Evolutionary conservation across 2,329 filamentous ascomycete genomes (phyloP), one percentile per base, ranked within the genome.

Genomic region (Aureobasidium pullulans): DNA sequence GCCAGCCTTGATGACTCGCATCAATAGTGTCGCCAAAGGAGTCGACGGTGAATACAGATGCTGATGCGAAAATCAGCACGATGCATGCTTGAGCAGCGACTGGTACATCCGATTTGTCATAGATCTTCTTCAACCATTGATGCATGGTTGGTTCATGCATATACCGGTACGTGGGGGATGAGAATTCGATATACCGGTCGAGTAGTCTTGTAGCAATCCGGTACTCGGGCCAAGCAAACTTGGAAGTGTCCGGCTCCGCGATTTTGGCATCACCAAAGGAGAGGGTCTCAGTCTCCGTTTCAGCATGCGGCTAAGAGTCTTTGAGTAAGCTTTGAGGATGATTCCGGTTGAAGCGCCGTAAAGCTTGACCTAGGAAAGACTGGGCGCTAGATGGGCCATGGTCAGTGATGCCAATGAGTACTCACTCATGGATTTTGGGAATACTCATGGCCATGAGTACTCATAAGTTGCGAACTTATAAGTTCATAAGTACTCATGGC

Each of bases 61-160:
- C 79, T 19, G 81, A 79, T 0, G 81, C 81, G 62, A 84, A 77
- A 1, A 81, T 75, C 66, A 82, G 76, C 37, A 82, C 75, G 1
- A 83, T 67, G 19, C 81, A 64, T 0, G 79, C 79, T 1, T 75
- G 71, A 54, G 73, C 75, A 3, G 74, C 73, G 7, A 72, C 77
- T 76, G 15, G 70, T 67, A 11, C 75, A 75, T 42, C 73, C 67
- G 16, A 71, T 76, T 56, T 15, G 19, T 75, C 72, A 60, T 81
- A 80, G 42, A 79, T 76, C 28, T 78, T 75, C 10, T 72, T 69
- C 10, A 81, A 71, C 72, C 72, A 77, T 37, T 65, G 64, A 57
- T 76, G 68, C n/a, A 77, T 65, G 0, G 72, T 77, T 3, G 70
- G 73, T 8, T 70, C 68, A 62, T 79, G 76, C 19, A 79, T 67